phyloP scores from a whole-genome alignment of 2,329 filamentous ascomycete genomes.

The Trichoderma endophyticum region DNA sequence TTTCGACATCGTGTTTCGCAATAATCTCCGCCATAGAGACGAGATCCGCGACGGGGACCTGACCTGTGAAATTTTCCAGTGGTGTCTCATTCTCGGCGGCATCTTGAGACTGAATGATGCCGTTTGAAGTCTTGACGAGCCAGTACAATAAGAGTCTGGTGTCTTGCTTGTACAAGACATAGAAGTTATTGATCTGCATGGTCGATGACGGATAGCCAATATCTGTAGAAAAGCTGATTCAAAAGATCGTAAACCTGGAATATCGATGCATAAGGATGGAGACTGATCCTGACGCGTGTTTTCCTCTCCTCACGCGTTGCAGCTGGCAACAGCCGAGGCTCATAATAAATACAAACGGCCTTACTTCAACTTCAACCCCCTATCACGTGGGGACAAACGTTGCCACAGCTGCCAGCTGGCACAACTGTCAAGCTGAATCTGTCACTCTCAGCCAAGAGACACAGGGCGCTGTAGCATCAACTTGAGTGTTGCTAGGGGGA shows the following conservation, averaged over 20 bases:
- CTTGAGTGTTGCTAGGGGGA: not conserved
- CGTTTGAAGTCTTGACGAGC: constrained; percentile 39
- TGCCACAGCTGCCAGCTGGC: not conserved
- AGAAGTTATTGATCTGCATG: constrained; percentile 33
- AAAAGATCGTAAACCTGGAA: not conserved
- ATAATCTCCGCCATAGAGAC: constrained; percentile 41
- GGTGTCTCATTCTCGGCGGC: constrained; percentile 19
- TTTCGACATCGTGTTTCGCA: constrained; percentile 30
- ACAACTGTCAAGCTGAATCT: not conserved
- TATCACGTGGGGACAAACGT: not conserved
- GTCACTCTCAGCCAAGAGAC: not conserved
- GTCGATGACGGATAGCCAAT: constrained; percentile 31
- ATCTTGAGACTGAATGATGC: constrained; percentile 29
- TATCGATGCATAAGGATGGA: not conserved
- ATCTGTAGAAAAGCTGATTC: not conserved
- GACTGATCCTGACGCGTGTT: not conserved
- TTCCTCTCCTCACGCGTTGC: not conserved
- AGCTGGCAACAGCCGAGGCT: not conserved
- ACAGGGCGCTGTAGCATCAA: not conserved
- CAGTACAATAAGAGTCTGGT: constrained; percentile 38
- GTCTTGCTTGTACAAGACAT: constrained; percentile 40
- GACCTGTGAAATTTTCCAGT: constrained; percentile 36
- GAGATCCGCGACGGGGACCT: constrained; percentile 36
- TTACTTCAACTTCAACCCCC: not conserved
- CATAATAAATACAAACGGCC: not conserved